Conservation (phyloP, 2,329 filamentous ascomycete species). For the Cercospora zeae-maydis region DNA sequence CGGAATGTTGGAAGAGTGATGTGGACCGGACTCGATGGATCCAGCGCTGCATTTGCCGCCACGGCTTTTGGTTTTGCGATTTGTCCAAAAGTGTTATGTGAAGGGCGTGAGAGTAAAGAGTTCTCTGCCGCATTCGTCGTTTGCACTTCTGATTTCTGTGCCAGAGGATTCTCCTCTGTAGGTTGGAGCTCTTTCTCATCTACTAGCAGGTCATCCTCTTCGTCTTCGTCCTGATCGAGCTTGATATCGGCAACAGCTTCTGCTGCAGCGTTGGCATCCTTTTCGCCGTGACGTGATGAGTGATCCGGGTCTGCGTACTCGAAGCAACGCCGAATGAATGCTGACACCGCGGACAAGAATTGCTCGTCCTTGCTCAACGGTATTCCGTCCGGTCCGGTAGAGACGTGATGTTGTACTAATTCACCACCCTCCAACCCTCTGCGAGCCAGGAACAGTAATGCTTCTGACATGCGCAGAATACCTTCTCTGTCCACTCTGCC, state of each 20-base stretch:
- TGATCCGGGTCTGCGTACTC: slow-evolving; percentile 93
- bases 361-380: slow-evolving; percentile 67
- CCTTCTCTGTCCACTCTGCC: slow-evolving; percentile 92
- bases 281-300: slow-evolving; percentile 30
- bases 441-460: slow-evolving; percentile 84
- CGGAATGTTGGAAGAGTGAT: slow-evolving; percentile 97
- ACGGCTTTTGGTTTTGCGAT: slow-evolving; percentile 57
- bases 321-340: slow-evolving; percentile 93
- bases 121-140: slow-evolving; percentile 21
- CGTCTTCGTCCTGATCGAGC: slow-evolving; percentile 65
- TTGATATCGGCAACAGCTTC: slow-evolving; percentile 60
- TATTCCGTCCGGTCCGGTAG: slow-evolving; percentile 33
- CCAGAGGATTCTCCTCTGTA: slow-evolving; percentile 20
- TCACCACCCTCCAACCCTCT: slow-evolving; percentile 66
- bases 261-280: slow-evolving; percentile 35
- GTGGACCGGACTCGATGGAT: slow-evolving; percentile 87
- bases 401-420: slow-evolving; percentile 13
- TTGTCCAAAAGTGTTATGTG: slow-evolving; percentile 36
- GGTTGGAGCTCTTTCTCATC: slow-evolving; percentile 38
- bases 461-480: slow-evolving; percentile 90
- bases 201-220: slow-evolving; percentile 60
- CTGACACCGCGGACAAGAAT: slow-evolving; percentile 88
- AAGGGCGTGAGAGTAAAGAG: slow-evolving; percentile 29
- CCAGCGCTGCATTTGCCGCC: slow-evolving; percentile 82
- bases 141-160: not conserved